These are phyloP conservation scores for Trebouxia sp. DNA, from an alignment of 139 green algal genomes.

Conservation along the genomic window DNA sequence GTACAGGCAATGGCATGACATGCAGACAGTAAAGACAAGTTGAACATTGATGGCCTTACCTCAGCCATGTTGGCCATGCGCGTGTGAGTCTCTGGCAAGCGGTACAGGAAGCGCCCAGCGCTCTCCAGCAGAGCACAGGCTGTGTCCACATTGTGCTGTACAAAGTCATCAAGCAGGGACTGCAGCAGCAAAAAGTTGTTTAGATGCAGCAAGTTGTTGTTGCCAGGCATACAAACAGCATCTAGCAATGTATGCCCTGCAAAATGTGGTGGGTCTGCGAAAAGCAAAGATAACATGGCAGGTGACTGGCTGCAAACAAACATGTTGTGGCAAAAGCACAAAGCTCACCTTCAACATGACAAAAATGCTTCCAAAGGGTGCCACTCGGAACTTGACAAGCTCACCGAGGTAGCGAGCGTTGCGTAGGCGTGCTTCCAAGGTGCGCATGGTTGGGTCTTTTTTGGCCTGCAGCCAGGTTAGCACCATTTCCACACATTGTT, in stretches of 20 bases:
- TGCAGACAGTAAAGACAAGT: neutral
- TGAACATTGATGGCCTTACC: no score
- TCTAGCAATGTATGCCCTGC: neutral
- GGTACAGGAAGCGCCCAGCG: constrained; percentile 81
- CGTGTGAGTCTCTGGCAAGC: constrained; percentile 65
- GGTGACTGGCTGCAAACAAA: neutral
- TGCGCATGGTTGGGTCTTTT: constrained; percentile 65
- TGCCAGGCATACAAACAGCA: neutral
- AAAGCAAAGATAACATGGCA: neutral
- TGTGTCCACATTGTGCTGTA: constrained; percentile 83
- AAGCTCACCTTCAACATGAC: constrained; percentile 56
- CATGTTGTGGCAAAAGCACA: no score
- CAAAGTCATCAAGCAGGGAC: constrained; percentile 88
- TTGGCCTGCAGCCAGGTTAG: constrained; percentile 47
- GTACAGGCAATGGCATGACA: no score
- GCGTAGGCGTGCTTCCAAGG: constrained; percentile 72
- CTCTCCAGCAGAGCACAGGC: constrained; percentile 86
- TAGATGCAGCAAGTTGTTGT: neutral
- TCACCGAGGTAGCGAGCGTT: constrained; percentile 90
- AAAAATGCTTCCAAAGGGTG: constrained; percentile 60
- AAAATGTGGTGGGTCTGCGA: neutral
- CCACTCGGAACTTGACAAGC: constrained; percentile 86
- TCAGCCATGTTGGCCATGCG: constrained; percentile 87
- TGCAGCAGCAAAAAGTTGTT: constrained; percentile 39
- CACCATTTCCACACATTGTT: neutral